Evolutionary conservation across 768 basidiomycete genomes (phyloP).

Genomic region (Collybia sp.): DNA sequence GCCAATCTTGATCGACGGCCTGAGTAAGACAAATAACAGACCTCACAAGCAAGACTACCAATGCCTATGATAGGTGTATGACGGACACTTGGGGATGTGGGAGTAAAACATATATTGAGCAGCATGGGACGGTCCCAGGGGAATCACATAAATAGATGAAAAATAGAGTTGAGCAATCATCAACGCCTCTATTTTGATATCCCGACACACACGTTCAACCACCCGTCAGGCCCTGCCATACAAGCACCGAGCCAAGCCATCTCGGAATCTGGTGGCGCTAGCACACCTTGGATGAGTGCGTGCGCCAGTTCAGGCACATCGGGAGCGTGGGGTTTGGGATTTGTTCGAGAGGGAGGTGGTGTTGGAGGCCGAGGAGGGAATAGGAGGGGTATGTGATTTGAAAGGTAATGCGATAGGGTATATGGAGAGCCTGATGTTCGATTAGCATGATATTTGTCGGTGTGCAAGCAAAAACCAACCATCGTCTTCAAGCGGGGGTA

Average conservation of each 20-base stretch:
- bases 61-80: no score
- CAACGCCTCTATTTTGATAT: conserved; percentile 23
- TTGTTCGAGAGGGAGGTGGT: conserved; percentile 36
- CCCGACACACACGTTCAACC: conserved; percentile 87
- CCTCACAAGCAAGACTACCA: no score
- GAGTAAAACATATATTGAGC: background rate
- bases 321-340: conserved; percentile 30
- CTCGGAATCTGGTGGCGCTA: conserved; percentile 80
- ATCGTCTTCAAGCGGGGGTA: conserved; percentile 72
- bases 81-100: background rate
- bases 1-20: no score
- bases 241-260: conserved; percentile 94
- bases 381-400: conserved; percentile 72
- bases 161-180: background rate
- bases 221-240: conserved; percentile 90
- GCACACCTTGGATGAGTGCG: conserved; percentile 81
- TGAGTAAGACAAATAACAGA: no score
- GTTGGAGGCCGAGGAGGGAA: conserved; percentile 54
- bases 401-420: conserved; percentile 66
- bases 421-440: conserved; percentile 54
- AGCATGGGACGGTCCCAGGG: no score
- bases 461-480: conserved; percentile 42
- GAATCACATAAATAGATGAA: background rate
- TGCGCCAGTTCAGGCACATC: conserved; percentile 56
- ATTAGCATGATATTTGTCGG: conserved; percentile 2